These are phyloP conservation scores for Aureobasidium sp. DNA, from an alignment of 2,329 filamentous ascomycete species.

Conservation along the genomic window DNA sequence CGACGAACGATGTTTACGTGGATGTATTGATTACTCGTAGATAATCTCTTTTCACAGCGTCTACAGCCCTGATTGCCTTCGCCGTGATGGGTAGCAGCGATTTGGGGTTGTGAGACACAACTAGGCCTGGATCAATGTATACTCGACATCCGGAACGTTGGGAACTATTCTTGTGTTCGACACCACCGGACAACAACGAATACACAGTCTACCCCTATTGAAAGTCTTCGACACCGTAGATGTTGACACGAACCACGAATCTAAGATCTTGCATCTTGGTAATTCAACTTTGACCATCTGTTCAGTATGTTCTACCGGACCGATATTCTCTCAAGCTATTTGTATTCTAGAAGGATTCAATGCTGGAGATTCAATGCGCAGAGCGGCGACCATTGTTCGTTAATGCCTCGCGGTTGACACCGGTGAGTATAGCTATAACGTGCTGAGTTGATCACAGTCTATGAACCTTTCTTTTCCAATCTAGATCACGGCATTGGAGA, in stretches of 20 bases:
- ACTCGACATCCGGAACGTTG: neutral
- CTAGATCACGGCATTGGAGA: neutral
- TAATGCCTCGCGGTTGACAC: neutral
- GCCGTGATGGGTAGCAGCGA: neutral
- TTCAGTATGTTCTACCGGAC: neutral
- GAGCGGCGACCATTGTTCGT: neutral
- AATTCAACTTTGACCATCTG: neutral
- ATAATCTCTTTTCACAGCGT: neutral
- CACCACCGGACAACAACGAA: neutral
- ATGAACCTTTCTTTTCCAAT: no score
- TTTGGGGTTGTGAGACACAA: neutral
- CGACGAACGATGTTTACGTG: neutral
- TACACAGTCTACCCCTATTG: neutral
- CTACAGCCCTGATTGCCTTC: neutral
- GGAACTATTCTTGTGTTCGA: neutral
- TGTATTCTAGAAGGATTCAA: neutral
- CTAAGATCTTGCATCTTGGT: neutral
- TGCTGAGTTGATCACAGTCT: neutral
- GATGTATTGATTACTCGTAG: neutral
- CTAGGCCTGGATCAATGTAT: neutral
- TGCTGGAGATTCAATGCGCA: neutral
- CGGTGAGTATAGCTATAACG: neutral
- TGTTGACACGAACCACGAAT: neutral
- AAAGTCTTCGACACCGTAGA: neutral
- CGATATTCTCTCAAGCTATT: neutral